Evolutionary conservation across 345 rosid species (phyloP).

Genomic region (Clausena lansium): DNA sequence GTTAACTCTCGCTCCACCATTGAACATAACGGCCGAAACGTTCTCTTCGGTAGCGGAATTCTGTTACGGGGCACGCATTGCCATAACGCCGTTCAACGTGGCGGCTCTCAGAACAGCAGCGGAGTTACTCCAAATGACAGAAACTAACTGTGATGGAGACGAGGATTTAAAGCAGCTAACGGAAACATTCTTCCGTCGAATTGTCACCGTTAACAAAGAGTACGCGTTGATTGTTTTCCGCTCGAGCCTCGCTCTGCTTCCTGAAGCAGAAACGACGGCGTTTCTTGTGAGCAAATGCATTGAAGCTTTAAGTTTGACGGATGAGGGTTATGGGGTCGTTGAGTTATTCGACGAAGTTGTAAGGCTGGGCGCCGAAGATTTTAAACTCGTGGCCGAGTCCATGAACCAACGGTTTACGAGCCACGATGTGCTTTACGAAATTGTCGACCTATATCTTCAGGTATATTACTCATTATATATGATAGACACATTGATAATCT

Average conservation of each 20-base stretch:
- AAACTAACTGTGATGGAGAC: slow-evolving; percentile 25
- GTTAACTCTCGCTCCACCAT: slow-evolving; percentile 68
- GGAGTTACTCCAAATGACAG: slow-evolving; percentile 63
- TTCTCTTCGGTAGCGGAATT: slow-evolving; percentile 56
- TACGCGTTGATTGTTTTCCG: slow-evolving; percentile 51
- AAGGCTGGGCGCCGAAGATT: slow-evolving; percentile 41
- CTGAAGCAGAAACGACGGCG: slow-evolving; percentile 74
- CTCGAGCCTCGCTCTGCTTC: slow-evolving; percentile 57
- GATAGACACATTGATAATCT: not conserved
- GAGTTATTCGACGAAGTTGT: slow-evolving; percentile 47
- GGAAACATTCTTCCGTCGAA: slow-evolving; percentile 61
- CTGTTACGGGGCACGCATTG: slow-evolving; percentile 57
- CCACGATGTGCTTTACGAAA: slow-evolving; percentile 67
- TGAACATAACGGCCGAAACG: slow-evolving; percentile 69
- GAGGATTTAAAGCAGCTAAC: slow-evolving; percentile 50
- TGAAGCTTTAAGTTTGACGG: slow-evolving; percentile 37
- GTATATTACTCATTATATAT: slow-evolving; percentile 20
- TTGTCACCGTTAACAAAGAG: slow-evolving; percentile 39
- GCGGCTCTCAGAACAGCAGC: slow-evolving; percentile 64
- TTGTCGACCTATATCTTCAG: slow-evolving; percentile 73
- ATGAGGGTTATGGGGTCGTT: slow-evolving; percentile 36
- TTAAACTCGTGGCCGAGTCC: slow-evolving; percentile 49
- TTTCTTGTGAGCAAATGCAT: slow-evolving; percentile 54
- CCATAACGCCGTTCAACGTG: slow-evolving; percentile 71
- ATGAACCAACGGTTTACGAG: slow-evolving; percentile 44